Base-by-base conservation (phyloP, 768 basidiomycete species). In the Pleurotus tuoliensis region DNA sequence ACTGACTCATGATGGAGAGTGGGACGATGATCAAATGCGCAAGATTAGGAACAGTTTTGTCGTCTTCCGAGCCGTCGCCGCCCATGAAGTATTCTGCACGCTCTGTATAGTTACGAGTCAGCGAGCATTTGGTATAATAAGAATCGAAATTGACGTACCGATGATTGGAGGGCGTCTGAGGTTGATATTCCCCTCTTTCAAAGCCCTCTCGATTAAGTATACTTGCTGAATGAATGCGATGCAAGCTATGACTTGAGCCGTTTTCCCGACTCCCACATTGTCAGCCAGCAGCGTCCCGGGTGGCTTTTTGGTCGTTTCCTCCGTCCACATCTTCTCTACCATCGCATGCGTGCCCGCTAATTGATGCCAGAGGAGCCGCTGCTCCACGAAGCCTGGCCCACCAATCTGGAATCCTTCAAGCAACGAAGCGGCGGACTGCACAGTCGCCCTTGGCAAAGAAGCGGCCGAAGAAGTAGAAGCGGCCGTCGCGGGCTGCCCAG, bases 21-120 rank as follows among this genome's bases (percentile, higher is more conserved):
- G 65, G 65, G 2, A 64, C 59, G 18, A 66, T 39, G 9, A 67
- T 61, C 2, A 67, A 56, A 38, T 67, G 67, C 0, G 63, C 62
- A 4, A 16, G 46, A 13, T 62, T 47, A 0, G 55, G 49, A 0
- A 61, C 1, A 8, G 15, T 3, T 43, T n/a, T 27, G 27, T 7
- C 5, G n/a, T n/a, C n/a, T n/a, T n/a, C n/a, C n/a, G n/a, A n/a
- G n/a, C 22, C n/a, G 47, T 46, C 25, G 27, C 27, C 5, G 27
- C 54, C 48, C n/a, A 40, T 45, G 1, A 49, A 47, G 0, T n/a
- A 6, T 3, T 18, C 15, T 5, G 2, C 5, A 22, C 22, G 13
- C 6, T 16, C 46, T 47, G 1, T 13, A 27, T 4, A 27, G 27
- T 27, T 27, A 27, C 27, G 7, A 27, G 27, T 27, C 7, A 27